A percentile compares a stretch with the other conserved stretches of the same genome.
Evolutionary conservation across 106 monocot species (phyloP).

Genomic region (Vanilla planifolia): DNA sequence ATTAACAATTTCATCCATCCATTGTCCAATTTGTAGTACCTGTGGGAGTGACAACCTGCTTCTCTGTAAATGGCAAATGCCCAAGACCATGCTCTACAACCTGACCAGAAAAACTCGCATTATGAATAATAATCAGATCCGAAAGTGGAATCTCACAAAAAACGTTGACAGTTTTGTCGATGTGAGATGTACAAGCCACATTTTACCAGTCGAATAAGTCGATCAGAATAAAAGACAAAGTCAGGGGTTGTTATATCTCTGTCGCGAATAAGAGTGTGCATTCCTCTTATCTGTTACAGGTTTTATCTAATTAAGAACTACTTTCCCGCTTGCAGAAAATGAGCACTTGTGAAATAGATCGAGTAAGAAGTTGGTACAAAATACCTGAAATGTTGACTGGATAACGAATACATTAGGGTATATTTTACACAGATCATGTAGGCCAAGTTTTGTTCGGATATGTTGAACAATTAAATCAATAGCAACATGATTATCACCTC

Average conservation of each 20-base stretch:
- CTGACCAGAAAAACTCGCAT: conserved; percentile 19
- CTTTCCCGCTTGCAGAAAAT: not conserved
- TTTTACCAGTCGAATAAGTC: conserved; percentile 91
- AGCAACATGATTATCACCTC: conserved; percentile 93
- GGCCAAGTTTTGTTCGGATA: conserved; percentile 83
- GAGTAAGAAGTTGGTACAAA: conserved; percentile 52
- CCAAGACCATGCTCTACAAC: conserved; percentile 99
- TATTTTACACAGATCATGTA: conserved; percentile 89
- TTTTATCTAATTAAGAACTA: conserved; percentile 14
- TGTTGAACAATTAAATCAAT: conserved; percentile 94
- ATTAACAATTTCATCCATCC: not conserved
- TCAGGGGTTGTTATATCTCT: conserved; percentile 88
- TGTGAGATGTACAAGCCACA: not conserved
- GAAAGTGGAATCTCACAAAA: not conserved
- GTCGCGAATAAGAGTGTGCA: conserved; percentile 99
- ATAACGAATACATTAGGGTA: conserved; percentile 78
- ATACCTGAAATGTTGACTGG: conserved; percentile 93
- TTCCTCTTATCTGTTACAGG: conserved; percentile 86
- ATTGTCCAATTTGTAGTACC: conserved; percentile 27
- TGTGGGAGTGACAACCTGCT: conserved; percentile 92
- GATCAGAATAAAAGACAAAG: conserved; percentile 98
- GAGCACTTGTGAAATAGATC: conserved; percentile 61
- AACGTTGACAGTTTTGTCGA: not conserved
- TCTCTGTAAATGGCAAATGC: conserved; percentile 98
- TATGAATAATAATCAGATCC: not conserved